Conservation (phyloP, 495 filamentous ascomycete genomes). For the Copromyces sp. region DNA sequence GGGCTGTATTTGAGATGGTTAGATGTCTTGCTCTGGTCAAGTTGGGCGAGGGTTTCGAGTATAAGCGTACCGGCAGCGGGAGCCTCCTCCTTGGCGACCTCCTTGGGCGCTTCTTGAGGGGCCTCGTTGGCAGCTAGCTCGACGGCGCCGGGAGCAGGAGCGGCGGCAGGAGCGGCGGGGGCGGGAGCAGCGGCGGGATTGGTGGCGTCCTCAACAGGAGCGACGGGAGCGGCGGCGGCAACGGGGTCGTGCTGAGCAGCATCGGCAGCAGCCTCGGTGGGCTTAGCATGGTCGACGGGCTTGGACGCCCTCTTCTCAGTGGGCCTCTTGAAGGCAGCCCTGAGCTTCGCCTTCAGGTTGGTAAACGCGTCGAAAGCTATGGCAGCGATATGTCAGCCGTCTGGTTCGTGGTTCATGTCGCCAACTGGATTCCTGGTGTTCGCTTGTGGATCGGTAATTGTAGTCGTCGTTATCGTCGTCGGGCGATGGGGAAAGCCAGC, state of each 20-base stretch:
- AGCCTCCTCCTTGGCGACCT: background rate
- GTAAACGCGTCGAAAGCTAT: slow-evolving; percentile 21
- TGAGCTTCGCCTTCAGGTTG: slow-evolving; percentile 27
- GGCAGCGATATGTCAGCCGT: background rate
- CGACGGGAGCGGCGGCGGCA: slow-evolving; percentile 4
- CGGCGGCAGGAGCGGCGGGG: slow-evolving; percentile 3
- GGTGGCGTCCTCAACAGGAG: slow-evolving; percentile 2
- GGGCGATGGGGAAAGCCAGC: background rate
- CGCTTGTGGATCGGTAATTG: background rate
- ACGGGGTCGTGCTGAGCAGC: slow-evolving; percentile 1
- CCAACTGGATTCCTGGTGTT: background rate
- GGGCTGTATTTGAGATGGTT: background rate
- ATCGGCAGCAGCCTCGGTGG: slow-evolving; percentile 2
- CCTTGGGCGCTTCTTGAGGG: background rate
- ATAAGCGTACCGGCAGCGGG: background rate
- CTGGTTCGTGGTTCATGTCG: background rate
- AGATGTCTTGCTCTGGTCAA: background rate
- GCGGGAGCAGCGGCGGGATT: slow-evolving; percentile 1
- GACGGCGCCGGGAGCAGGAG: background rate
- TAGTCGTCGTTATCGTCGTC: background rate
- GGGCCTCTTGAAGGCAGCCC: slow-evolving; percentile 26
- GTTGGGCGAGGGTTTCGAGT: background rate
- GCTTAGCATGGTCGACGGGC: slow-evolving; percentile 6
- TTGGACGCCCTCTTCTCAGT: slow-evolving; percentile 10
- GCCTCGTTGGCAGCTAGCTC: background rate